phyloP scores from a whole-genome alignment of 768 basidiomycete genomes.

The Leccinellum luteum region DNA sequence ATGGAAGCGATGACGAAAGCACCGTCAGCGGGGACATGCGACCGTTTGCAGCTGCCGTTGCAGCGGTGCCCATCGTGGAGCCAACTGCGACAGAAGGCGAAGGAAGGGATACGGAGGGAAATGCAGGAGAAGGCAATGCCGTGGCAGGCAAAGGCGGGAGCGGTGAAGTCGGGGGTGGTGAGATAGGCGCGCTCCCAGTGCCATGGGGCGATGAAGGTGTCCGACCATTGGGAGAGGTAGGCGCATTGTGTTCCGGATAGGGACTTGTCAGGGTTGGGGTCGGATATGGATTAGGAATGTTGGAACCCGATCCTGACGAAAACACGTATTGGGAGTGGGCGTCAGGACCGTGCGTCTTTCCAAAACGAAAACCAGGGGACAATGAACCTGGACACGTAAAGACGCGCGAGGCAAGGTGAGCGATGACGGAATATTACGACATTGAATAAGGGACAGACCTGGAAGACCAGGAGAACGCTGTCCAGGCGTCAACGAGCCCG shows the following conservation, averaged over 20 bases:
- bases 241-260: not conserved
- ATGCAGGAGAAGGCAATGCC: conserved; percentile 16
- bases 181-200: conserved; percentile 14
- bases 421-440: conserved; percentile 6
- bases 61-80: conserved; percentile 1
- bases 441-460: conserved; percentile 18
- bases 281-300: conserved; percentile 1
- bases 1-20: conserved; percentile 11
- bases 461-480: conserved; percentile 22
- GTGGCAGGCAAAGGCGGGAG: conserved; percentile 18
- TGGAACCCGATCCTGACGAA: conserved; percentile 10
- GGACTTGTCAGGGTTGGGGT: conserved; percentile 5
- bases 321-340: conserved; percentile 20
- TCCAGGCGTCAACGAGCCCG: conserved; percentile 19
- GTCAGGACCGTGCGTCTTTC: not conserved
- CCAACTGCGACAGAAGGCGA: not conserved
- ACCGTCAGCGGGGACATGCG: conserved; percentile 16
- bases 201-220: conserved; percentile 7
- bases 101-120: conserved; percentile 1
- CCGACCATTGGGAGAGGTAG: conserved; percentile 5
- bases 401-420: not conserved
- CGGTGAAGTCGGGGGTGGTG: conserved; percentile 25
- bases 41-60: conserved; percentile 14
- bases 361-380: conserved; percentile 22
- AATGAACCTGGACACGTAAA: conserved; percentile 15